A percentile compares a stretch with the other conserved stretches of the same genome.
Evolutionary conservation across 805 yeast species (phyloP).

Genomic region (Lachancea sp.): DNA sequence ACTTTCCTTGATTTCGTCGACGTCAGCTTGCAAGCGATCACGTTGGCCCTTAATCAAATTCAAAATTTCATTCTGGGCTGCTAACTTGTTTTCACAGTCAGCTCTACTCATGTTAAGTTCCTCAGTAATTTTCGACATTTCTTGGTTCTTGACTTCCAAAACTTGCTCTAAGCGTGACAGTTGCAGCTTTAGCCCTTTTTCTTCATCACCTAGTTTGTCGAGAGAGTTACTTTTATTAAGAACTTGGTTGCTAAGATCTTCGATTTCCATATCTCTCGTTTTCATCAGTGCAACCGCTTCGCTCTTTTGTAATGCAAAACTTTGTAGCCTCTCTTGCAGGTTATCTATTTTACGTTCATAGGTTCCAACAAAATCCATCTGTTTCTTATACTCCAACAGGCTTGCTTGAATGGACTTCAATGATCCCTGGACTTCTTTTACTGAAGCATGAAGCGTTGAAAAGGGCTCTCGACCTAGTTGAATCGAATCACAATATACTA

Average conservation of each 20-base stretch:
- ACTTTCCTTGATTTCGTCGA: slow-evolving; percentile 17
- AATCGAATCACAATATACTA: not conserved
- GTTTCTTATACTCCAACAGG: slow-evolving; percentile 9
- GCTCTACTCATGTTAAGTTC: slow-evolving; percentile 17
- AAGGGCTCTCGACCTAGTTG: not conserved
- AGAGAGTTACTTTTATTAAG: slow-evolving; percentile 3
- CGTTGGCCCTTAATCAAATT: slow-evolving; percentile 29
- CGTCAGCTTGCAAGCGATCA: slow-evolving; percentile 20
- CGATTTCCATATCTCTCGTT: slow-evolving; percentile 11
- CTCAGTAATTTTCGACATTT: not conserved
- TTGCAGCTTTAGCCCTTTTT: slow-evolving; percentile 2
- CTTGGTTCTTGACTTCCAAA: slow-evolving; percentile 1
- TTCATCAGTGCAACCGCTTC: slow-evolving; percentile 17
- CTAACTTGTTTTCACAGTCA: slow-evolving; percentile 33
- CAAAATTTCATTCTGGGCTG: slow-evolving; percentile 33
- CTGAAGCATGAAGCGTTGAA: not conserved
- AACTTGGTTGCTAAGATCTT: slow-evolving; percentile 18
- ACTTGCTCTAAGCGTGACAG: not conserved
- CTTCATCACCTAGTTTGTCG: slow-evolving; percentile 5
- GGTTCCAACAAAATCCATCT: slow-evolving; percentile 12
- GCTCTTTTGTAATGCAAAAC: slow-evolving; percentile 21
- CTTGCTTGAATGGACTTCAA: not conserved
- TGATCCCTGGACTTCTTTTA: not conserved
- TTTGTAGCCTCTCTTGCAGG: slow-evolving; percentile 18
- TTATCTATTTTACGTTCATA: slow-evolving; percentile 17